Percentiles rank a stretch among this genome's conserved stretches.
Conservation (phyloP, 1,139 yeast species). For the Blastobotrys arbuscula region DNA sequence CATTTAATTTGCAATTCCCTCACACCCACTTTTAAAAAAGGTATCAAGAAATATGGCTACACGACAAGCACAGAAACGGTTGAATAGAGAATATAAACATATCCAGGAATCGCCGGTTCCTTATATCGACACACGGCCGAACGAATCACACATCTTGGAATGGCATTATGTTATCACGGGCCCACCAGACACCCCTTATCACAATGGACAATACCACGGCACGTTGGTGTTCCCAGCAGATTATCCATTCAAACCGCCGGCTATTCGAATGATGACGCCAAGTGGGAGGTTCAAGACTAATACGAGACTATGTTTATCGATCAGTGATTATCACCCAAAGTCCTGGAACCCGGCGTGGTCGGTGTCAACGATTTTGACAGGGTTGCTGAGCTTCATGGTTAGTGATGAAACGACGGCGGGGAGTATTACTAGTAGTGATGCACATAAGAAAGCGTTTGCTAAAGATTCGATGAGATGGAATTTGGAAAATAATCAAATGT, state of each 20-base stretch:
- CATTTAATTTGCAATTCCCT: no score
- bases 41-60: constrained; percentile 34
- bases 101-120: constrained; percentile 77
- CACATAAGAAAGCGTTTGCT: constrained; percentile 43
- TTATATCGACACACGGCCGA: constrained; percentile 74
- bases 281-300: constrained; percentile 74
- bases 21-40: not conserved
- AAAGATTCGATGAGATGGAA: constrained; percentile 62
- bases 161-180: constrained; percentile 83
- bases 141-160: constrained; percentile 67
- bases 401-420: constrained; percentile 31
- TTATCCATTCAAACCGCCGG: constrained; percentile 90
- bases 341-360: constrained; percentile 96
- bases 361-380: constrained; percentile 77
- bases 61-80: constrained; percentile 35
- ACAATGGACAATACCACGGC: constrained; percentile 87
- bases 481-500: constrained; percentile 47
- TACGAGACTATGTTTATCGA: constrained; percentile 74
- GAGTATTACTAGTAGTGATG: constrained; percentile 44
- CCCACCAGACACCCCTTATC: constrained; percentile 82
- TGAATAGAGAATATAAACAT: constrained; percentile 73
- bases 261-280: constrained; percentile 86
- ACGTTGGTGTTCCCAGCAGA: constrained; percentile 76
- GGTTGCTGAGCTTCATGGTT: constrained; percentile 75
- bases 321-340: constrained; percentile 92